phyloP scores from a whole-genome alignment of 2,329 filamentous ascomycete species.

The Alternaria incomplexa region DNA sequence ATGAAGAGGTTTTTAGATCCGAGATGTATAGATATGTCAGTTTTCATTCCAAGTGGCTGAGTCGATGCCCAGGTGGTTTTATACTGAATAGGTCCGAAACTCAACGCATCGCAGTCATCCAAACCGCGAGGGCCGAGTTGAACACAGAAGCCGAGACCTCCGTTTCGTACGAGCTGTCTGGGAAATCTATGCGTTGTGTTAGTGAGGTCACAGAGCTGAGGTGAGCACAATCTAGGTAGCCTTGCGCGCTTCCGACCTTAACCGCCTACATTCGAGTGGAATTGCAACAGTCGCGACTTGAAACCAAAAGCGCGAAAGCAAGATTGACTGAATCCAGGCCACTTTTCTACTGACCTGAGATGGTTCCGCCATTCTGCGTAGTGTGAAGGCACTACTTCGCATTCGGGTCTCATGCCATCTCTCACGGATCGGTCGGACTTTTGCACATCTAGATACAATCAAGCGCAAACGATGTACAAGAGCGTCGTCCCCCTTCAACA shows the following conservation, averaged over 20 bases:
- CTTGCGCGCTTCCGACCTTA: background rate
- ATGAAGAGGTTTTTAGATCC: background rate
- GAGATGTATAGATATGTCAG: background rate
- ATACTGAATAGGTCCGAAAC: background rate
- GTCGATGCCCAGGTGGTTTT: background rate
- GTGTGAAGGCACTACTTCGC: no score
- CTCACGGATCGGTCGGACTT: no score
- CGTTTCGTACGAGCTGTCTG: background rate
- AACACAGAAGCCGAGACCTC: background rate
- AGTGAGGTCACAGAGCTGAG: background rate
- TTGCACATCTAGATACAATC: no score
- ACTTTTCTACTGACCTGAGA: no score
- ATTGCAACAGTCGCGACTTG: no score
- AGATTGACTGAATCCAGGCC: no score
- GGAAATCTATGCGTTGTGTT: background rate
- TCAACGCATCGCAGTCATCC: background rate
- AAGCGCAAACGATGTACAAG: no score
- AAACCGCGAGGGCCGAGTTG: background rate
- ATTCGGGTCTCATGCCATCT: no score
- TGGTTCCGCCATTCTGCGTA: no score
- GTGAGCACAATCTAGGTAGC: background rate
- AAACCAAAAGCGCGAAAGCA: no score
- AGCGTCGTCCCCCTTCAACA: no score
- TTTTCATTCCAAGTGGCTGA: background rate
- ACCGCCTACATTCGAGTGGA: background rate